Evolutionary conservation across 1,139 yeast species (phyloP).

Genomic region (Blastobotrys raffinosifermentans): DNA sequence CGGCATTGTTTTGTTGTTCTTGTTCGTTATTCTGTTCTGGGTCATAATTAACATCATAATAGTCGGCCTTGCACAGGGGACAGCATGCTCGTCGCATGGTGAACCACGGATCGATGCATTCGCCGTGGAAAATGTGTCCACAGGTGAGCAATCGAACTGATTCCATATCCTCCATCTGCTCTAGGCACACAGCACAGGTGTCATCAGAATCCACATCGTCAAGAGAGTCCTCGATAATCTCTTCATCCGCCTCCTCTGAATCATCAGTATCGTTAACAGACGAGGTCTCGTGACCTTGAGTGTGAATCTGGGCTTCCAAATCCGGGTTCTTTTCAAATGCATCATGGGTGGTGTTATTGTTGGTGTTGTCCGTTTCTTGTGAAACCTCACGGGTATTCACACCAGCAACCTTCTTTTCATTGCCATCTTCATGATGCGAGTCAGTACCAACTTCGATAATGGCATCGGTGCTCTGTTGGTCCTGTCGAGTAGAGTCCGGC

Average conservation of each 20-base stretch:
- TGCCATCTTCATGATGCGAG: neutral
- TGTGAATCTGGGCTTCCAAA: slow-evolving; percentile 8
- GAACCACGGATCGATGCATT: slow-evolving; percentile 80
- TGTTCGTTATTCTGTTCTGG: slow-evolving; percentile 11
- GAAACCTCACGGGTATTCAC: neutral
- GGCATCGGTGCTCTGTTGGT: too few relatives aligned
- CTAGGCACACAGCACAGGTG: slow-evolving; percentile 78
- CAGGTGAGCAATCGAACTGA: slow-evolving; percentile 67
- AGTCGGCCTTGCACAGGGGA: slow-evolving; percentile 67
- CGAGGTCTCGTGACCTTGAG: slow-evolving; percentile 7
- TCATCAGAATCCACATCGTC: slow-evolving; percentile 34
- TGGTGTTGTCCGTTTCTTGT: neutral
- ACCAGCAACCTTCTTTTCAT: neutral
- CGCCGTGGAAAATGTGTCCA: slow-evolving; percentile 79
- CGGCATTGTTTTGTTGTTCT: slow-evolving; percentile 1
- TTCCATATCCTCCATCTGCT: slow-evolving; percentile 56
- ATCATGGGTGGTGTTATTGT: slow-evolving; percentile 1
- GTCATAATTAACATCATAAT: slow-evolving; percentile 27
- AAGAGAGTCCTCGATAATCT: slow-evolving; percentile 15
- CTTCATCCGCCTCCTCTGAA: slow-evolving; percentile 17
- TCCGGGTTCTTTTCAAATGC: slow-evolving; percentile 10
- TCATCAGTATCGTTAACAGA: slow-evolving; percentile 4
- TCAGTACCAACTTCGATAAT: slow-evolving; percentile 17
- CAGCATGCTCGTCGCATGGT: slow-evolving; percentile 72
- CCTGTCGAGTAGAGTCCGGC: slow-evolving; percentile 21